These are phyloP conservation scores for Beverwykella pulmonaria DNA, from an alignment of 495 filamentous ascomycete genomes.

Conservation along the genomic window DNA sequence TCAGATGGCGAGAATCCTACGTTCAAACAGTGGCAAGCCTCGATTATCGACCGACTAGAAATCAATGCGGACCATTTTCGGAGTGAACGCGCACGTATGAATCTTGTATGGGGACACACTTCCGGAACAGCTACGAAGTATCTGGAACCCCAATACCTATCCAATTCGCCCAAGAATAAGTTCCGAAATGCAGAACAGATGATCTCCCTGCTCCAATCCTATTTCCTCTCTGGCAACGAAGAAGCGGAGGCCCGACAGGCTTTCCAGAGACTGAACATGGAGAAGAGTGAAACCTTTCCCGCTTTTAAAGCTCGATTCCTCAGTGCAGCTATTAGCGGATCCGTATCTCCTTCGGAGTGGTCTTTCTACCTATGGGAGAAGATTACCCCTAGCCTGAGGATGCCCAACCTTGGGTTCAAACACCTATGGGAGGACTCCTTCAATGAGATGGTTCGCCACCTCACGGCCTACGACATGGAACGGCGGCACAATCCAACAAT, in stretches of 20 bases:
- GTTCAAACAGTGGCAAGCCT: not conserved
- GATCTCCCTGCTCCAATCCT: no score
- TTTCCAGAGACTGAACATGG: no score
- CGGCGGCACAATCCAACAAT: no score
- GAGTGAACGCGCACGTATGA: not conserved
- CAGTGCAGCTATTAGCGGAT: not conserved
- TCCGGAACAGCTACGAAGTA: no score
- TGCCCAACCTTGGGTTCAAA: not conserved
- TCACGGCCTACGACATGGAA: no score
- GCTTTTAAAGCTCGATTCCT: not conserved
- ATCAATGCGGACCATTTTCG: not conserved
- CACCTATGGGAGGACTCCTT: not conserved
- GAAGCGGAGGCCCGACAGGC: no score
- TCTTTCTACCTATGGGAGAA: conserved; percentile 1
- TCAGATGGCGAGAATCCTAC: not conserved
- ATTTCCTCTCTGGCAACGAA: no score
- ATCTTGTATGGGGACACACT: not conserved
- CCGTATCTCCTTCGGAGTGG: not conserved
- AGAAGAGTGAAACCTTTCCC: no score
- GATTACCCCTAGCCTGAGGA: not conserved
- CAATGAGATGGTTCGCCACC: no score
- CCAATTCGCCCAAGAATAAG: no score
- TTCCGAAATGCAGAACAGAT: no score
- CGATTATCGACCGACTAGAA: not conserved
- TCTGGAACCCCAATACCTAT: no score